These are phyloP conservation scores for Ceratocystis harringtonii DNA, from an alignment of 2,329 filamentous ascomycete genomes.

Conservation along the genomic window DNA sequence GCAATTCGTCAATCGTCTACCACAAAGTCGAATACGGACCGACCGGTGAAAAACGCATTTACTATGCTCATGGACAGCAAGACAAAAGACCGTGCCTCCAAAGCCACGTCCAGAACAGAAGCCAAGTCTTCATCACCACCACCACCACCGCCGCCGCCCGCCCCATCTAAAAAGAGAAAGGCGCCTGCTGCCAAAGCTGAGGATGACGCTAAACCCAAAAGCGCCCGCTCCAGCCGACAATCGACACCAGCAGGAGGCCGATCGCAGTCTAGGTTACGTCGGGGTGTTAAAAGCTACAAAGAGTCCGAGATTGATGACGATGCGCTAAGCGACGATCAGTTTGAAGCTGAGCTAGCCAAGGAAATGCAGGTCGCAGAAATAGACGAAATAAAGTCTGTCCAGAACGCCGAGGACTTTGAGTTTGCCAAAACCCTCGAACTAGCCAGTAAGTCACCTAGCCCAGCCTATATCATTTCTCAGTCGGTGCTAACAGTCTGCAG, in stretches of 20 bases:
- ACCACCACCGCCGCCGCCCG: not conserved
- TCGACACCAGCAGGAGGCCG: constrained; percentile 53
- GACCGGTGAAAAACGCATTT: constrained; percentile 32
- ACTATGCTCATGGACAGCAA: constrained; percentile 35
- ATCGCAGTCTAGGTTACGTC: constrained; percentile 30
- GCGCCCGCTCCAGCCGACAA: constrained; percentile 55
- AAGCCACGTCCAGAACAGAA: not conserved
- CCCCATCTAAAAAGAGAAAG: constrained; percentile 21
- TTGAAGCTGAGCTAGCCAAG: constrained; percentile 61
- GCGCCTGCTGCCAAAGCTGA: constrained; percentile 20
- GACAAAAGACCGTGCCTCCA: not conserved
- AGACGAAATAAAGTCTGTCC: constrained; percentile 41
- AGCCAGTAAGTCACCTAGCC: constrained; percentile 44
- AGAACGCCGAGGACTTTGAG: constrained; percentile 11
- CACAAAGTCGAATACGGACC: constrained; percentile 15
- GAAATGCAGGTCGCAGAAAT: constrained; percentile 35
- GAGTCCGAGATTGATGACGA: constrained; percentile 43
- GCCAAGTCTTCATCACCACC: not conserved
- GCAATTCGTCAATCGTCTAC: constrained; percentile 3
- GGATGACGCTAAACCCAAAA: constrained; percentile 42
- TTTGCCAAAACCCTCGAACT: constrained; percentile 54
- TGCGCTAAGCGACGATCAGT: constrained; percentile 63
- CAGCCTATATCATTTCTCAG: not conserved
- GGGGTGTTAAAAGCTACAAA: constrained; percentile 25
- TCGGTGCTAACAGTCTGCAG: constrained; percentile 27